phyloP scores from a whole-genome alignment of 176 grass and related monocot genomes.

The Hsuehochloa calcarea region DNA sequence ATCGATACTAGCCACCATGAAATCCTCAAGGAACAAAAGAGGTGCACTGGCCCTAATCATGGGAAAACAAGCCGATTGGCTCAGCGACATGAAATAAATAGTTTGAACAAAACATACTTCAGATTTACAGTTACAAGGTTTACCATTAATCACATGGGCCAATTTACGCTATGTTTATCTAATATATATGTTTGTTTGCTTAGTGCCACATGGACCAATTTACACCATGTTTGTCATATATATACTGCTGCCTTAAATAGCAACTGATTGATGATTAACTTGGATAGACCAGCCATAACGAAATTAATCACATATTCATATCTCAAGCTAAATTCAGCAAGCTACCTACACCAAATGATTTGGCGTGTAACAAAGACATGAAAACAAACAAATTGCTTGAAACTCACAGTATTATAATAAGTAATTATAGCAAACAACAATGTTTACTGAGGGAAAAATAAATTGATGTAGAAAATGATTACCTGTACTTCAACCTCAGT shows the following conservation, averaged over 20 bases:
- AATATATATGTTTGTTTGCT: neutral
- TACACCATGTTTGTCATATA: neutral
- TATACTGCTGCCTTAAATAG: neutral
- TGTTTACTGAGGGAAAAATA: neutral
- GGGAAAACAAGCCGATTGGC: neutral
- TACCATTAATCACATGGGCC: neutral
- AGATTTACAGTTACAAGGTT: neutral
- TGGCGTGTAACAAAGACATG: neutral
- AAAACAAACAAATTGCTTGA: neutral
- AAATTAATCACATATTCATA: neutral
- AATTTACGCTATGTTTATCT: neutral
- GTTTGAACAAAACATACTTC: neutral
- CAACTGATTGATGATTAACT: neutral
- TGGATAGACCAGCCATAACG: neutral
- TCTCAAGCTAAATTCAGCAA: neutral
- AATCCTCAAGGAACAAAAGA: neutral
- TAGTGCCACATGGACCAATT: neutral
- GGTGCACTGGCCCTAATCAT: neutral
- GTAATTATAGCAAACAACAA: neutral
- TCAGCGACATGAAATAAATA: neutral
- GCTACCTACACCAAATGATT: neutral
- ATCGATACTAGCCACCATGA: neutral
- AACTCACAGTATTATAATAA: neutral
- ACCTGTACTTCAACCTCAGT: slow-evolving; percentile 52
- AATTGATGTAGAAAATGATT: neutral